Evolutionary conservation across 768 basidiomycete species (phyloP), one percentile per base, ranked within the genome.

Genomic region (Gelatoporia subvermispora): DNA sequence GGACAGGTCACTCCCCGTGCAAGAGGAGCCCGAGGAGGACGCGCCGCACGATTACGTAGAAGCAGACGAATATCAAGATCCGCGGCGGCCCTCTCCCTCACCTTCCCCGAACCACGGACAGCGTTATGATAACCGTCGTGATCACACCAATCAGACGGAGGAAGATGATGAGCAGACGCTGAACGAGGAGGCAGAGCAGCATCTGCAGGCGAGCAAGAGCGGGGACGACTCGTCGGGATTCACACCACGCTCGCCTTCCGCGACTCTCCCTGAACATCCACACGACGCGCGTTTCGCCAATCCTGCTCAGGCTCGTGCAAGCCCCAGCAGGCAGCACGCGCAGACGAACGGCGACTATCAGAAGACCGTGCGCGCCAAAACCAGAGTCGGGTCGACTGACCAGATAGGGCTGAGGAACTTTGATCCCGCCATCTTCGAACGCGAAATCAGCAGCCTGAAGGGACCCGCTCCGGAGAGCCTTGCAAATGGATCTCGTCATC

Each of bases 11-110:
- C 71, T 89, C 21, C 86, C 86, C 17, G 76, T 88, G 2, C 86
- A 89, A 62, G 86, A 88, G 60, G 85, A 87, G 52, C 74, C 75
- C 23, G 85, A 87, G 57, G 85, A 87, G 55, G 84, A 86, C 53
- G 66, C 72, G 16, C 65, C 51, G 20, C 62, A 61, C 47, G 56
- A 58, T 13, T 54, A 43, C 41, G 52, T 57, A 22, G 49, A 57
- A 21, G 56, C 61, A 49, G 45, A 61, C 36, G 66, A 68, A 43
- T 65, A 63, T 40, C 60, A 69, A 17, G 64, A 70, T 18, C 56
- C 56, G 2, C 70, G 64, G 49, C 63, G 49, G 13, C 61, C 67
- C 37, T 78, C 78, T 2, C 77, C 78, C 5, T 73, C 75, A 8
- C 76, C 79, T 3, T 76, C 79, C 8, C 75, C 78, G 11, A 74